Evolutionary conservation across 202 grass and related monocot species (phyloP), one percentile per base, ranked within the genome.

Genomic region (Hordeum pubiflorum): DNA sequence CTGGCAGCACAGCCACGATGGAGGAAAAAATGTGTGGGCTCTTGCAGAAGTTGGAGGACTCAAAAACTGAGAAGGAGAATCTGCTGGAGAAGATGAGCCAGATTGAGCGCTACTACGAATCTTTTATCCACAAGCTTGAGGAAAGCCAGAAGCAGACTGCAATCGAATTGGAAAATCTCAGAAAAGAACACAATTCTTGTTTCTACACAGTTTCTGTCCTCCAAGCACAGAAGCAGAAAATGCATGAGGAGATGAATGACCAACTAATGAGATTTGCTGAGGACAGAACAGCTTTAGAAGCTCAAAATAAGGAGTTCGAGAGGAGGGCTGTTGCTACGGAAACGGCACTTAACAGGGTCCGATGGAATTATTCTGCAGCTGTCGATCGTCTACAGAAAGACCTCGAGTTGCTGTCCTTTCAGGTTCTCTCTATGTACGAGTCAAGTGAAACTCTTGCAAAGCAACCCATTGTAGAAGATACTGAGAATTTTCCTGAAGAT

Each of bases 361-460:
- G 92, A 36, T 82, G 85, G 82, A 99, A 93, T 81, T 95, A 96
- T 85, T 95, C 92, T 60, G 81, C 76, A 7, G 92, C 92, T 54
- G 92, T 99, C 66, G 92, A 90, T 71, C 88, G 85, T 69, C 86
- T 99, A 69, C 96, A 99, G 78, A 99, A 99, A 83, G 96, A 99
- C 67, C 88, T 99, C 66, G 89, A 95, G 64, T 86, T 99, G 74
- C 89, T 99, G 65, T 99, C 92, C 54, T 93, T 93, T 83, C 96
- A 99, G 89, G 96, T 99, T 74, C 89, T 99, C 59, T 99, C 96
- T 79, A 93, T 99, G 91, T 99, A 99, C 9, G 92, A 99, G 60
- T 87, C 88, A 77, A 91, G 93, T 79, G 90, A 99, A 93, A 95
- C 84, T 56, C 84, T 95, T 82, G 92, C 89, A 12, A 99, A 96